These are phyloP conservation scores for Pythium graminicola DNA, from an alignment of 352 stramenopile species.

Conservation along the genomic window DNA sequence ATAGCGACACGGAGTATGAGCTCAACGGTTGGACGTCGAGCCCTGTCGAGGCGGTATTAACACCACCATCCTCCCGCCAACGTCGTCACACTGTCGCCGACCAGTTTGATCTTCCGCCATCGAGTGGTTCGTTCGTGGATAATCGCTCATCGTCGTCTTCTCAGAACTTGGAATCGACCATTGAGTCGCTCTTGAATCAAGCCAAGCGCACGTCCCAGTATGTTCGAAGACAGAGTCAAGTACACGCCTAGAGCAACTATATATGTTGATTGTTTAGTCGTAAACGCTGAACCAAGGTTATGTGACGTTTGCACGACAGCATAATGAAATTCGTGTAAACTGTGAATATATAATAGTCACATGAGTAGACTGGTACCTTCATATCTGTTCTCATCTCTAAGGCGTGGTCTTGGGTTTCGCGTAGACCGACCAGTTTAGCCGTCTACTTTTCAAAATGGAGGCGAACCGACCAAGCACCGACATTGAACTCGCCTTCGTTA, in stretches of 20 bases:
- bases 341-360: no score
- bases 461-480: constrained; percentile 5
- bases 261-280: constrained; percentile 9
- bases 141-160: constrained; percentile 42
- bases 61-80: neutral
- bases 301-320: constrained; percentile 5
- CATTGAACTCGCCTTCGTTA: neutral
- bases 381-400: no score
- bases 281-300: neutral
- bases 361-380: no score
- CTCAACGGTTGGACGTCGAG: constrained; percentile 15
- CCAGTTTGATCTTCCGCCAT: constrained; percentile 32
- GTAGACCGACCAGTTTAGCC: neutral
- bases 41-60: constrained; percentile 1
- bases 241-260: constrained; percentile 6
- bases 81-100: constrained; percentile 33
- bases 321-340: no score
- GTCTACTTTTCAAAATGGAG: neutral
- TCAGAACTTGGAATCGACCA: constrained; percentile 58
- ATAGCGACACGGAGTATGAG: constrained; percentile 18
- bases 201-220: constrained; percentile 55
- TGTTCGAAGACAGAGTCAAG: constrained; percentile 17
- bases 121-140: constrained; percentile 7
- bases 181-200: constrained; percentile 66
- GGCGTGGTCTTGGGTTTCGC: no score